Evolutionary conservation across 2,329 filamentous ascomycete species (phyloP).

Genomic region (Fusarium penzigii): DNA sequence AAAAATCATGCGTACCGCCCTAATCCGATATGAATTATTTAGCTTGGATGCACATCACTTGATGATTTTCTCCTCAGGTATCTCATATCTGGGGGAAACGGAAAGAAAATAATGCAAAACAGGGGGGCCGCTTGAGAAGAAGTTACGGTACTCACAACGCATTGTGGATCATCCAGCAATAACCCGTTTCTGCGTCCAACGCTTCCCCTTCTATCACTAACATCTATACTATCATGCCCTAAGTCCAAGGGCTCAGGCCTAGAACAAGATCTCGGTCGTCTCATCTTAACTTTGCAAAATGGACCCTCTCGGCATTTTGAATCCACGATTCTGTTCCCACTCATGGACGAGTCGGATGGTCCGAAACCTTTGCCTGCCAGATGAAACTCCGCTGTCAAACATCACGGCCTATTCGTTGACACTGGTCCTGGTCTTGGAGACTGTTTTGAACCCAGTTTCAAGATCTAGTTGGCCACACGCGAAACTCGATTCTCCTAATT

Average conservation of each 20-base stretch:
- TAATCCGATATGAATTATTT: no score
- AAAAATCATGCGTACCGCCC: no score
- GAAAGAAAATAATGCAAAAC: neutral
- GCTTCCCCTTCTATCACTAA: neutral
- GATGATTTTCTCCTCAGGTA: no score
- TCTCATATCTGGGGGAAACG: neutral
- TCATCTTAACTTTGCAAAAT: neutral
- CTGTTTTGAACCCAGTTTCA: no score
- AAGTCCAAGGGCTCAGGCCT: no score
- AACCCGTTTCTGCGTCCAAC: neutral
- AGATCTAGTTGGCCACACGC: no score
- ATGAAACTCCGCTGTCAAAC: no score
- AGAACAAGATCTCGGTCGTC: neutral
- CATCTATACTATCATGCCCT: neutral
- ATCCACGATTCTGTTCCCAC: neutral
- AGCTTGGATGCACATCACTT: no score
- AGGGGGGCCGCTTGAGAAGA: no score
- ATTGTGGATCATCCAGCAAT: neutral
- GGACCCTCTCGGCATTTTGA: neutral
- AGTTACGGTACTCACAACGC: no score
- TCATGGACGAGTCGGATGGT: no score
- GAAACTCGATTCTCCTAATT: no score
- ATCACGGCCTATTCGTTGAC: constrained; percentile 1
- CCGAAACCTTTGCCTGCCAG: neutral
- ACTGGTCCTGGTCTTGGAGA: constrained; percentile 1